phyloP scores from a whole-genome alignment of 352 stramenopile species.

The Thalassiosira hispida region DNA sequence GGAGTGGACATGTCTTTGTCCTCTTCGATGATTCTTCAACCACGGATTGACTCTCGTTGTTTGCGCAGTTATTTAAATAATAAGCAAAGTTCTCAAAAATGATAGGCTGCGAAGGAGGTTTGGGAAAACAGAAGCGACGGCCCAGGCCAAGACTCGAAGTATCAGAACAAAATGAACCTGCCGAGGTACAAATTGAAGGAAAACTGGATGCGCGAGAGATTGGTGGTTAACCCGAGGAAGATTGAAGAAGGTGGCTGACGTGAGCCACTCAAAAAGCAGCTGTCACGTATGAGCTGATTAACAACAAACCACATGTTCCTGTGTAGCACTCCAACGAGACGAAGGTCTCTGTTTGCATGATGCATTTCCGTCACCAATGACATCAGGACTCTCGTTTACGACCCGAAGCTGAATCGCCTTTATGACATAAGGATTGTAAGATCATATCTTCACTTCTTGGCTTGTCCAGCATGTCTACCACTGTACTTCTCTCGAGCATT shows the following conservation, averaged over 20 bases:
- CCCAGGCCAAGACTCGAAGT: constrained; percentile 13
- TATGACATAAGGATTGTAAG: too few relatives aligned
- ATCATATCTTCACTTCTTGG: too few relatives aligned
- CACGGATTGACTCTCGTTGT: not conserved
- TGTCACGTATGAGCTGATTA: constrained; percentile 20
- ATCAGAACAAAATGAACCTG: not conserved
- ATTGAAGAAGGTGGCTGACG: constrained; percentile 10
- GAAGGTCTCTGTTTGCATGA: constrained; percentile 15
- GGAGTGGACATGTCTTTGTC: not conserved
- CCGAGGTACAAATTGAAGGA: too few relatives aligned
- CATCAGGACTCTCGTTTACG: constrained; percentile 14
- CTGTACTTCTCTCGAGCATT: too few relatives aligned
- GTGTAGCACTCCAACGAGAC: constrained; percentile 6
- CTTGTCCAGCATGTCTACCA: too few relatives aligned
- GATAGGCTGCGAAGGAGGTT: too few relatives aligned
- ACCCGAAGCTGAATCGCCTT: too few relatives aligned
- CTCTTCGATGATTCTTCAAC: not conserved
- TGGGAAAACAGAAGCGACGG: too few relatives aligned
- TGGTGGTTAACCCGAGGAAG: constrained; percentile 19
- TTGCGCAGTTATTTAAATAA: constrained; percentile 6
- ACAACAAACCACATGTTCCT: constrained; percentile 4
- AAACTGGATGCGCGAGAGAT: not conserved
- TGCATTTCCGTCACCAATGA: constrained; percentile 16
- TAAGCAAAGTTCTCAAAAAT: constrained; percentile 1
- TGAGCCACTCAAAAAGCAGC: not conserved